These are phyloP conservation scores for Orbilia javanica DNA, from an alignment of 2,329 filamentous ascomycete species.

Conservation along the genomic window DNA sequence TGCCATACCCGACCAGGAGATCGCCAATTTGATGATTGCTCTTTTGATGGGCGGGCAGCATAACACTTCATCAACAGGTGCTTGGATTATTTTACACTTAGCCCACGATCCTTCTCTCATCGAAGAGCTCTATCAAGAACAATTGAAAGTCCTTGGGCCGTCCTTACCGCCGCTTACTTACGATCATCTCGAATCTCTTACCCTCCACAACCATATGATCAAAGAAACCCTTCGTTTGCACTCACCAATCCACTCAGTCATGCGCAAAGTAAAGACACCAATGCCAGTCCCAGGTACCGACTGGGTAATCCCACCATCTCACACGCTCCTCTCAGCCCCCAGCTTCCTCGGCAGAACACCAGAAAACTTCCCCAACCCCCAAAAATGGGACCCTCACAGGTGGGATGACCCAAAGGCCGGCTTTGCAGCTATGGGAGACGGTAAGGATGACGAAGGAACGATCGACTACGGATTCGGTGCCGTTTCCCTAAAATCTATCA, in stretches of 20 bases:
- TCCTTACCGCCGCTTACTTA: slow-evolving; percentile 81
- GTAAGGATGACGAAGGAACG: slow-evolving; percentile 76
- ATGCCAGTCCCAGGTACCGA: slow-evolving; percentile 86
- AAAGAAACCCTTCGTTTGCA: slow-evolving; percentile 93
- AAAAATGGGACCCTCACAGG: slow-evolving; percentile 88
- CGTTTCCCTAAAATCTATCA: slow-evolving; percentile 84
- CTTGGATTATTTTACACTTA: slow-evolving; percentile 86
- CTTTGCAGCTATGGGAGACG: slow-evolving; percentile 65
- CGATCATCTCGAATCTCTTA: slow-evolving; percentile 81
- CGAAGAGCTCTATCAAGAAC: slow-evolving; percentile 86
- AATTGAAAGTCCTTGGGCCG: slow-evolving; percentile 78
- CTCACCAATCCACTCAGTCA: slow-evolving; percentile 93
- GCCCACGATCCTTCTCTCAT: slow-evolving; percentile 81
- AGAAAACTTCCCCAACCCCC: slow-evolving; percentile 83
- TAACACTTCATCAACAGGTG: slow-evolving; percentile 84
- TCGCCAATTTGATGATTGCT: slow-evolving; percentile 94
- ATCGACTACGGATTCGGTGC: slow-evolving; percentile 94
- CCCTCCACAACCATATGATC: slow-evolving; percentile 85
- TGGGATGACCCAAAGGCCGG: slow-evolving; percentile 78
- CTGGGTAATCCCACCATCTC: slow-evolving; percentile 82
- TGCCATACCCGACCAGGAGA: slow-evolving; percentile 82
- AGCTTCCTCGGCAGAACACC: slow-evolving; percentile 81
- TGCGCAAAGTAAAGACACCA: slow-evolving; percentile 90
- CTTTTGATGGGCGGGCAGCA: slow-evolving; percentile 93
- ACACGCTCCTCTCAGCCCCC: slow-evolving; percentile 85